Percentiles rank a stretch among this genome's conserved stretches.
These are phyloP conservation scores for Spathaspora gorwiae DNA, from an alignment of 805 yeast genomes.

Conservation along the genomic window DNA sequence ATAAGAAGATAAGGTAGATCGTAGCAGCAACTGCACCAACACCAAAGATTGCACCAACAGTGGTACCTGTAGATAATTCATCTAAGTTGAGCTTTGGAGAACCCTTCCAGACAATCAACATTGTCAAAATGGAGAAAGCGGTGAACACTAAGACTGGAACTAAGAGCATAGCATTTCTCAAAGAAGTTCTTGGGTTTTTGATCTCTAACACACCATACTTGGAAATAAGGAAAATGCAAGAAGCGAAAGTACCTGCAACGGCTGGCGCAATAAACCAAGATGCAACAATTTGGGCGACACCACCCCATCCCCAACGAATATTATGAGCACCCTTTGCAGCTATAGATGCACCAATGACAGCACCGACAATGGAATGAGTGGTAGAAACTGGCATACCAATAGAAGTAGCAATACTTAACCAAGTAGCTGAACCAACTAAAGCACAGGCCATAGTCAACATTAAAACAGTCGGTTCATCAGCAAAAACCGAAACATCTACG, in stretches of 20 bases:
- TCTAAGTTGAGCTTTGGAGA: slow-evolving; percentile 63
- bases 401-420: slow-evolving; percentile 64
- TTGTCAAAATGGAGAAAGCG: slow-evolving; percentile 60
- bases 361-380: slow-evolving; percentile 77
- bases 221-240: slow-evolving; percentile 53
- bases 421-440: slow-evolving; percentile 63
- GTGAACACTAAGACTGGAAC: slow-evolving; percentile 59
- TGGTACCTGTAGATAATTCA: slow-evolving; percentile 48
- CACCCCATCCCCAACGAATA: slow-evolving; percentile 72
- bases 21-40: slow-evolving; percentile 55
- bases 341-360: slow-evolving; percentile 67
- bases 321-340: slow-evolving; percentile 63
- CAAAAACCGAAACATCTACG: slow-evolving; percentile 47
- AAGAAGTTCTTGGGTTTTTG: slow-evolving; percentile 36
- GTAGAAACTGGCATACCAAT: slow-evolving; percentile 79
- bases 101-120: slow-evolving; percentile 79
- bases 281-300: slow-evolving; percentile 68
- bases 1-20: slow-evolving; percentile 49
- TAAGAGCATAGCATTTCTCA: slow-evolving; percentile 52
- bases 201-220: slow-evolving; percentile 61
- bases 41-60: slow-evolving; percentile 58
- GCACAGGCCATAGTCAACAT: slow-evolving; percentile 77
- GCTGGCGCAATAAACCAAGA: slow-evolving; percentile 79
- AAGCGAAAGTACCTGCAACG: slow-evolving; percentile 61
- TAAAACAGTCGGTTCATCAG: slow-evolving; percentile 59